Percentiles rank a stretch among this genome's conserved stretches.
phyloP scores from a whole-genome alignment of 257 asterid species.

The Solanum neorickii region DNA sequence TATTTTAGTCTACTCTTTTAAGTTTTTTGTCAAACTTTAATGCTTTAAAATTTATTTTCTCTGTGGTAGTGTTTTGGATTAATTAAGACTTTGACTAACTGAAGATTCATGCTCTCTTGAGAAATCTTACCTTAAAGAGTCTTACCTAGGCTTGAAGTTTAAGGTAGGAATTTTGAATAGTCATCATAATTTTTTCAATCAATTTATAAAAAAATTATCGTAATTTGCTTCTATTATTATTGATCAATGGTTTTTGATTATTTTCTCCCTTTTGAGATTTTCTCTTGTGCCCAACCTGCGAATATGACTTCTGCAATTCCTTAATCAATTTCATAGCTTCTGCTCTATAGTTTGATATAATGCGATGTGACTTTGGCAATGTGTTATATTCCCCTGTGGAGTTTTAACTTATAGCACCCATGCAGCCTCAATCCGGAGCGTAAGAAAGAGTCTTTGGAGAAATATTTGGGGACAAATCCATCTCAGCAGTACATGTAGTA shows the following conservation, averaged over 20 bases:
- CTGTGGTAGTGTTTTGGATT: background rate
- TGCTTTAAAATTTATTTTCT: background rate
- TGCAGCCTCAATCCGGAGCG: slow-evolving; percentile 96
- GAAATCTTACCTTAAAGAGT: background rate
- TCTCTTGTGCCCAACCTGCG: background rate
- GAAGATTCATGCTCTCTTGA: background rate
- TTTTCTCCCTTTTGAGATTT: background rate
- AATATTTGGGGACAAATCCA: slow-evolving; percentile 62
- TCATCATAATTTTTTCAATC: background rate
- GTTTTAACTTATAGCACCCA: background rate
- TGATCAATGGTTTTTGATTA: background rate
- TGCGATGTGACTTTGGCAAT: background rate
- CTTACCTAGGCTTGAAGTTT: background rate
- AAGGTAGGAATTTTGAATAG: background rate
- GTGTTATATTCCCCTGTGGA: background rate
- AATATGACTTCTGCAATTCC: background rate
- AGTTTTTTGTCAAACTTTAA: background rate
- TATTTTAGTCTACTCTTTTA: background rate
- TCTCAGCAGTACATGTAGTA: slow-evolving; percentile 34
- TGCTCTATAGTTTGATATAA: background rate
- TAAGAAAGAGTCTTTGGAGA: slow-evolving; percentile 80
- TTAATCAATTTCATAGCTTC: background rate
- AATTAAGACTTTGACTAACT: background rate
- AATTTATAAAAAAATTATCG: background rate
- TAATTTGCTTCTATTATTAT: background rate